Conservation (phyloP, 345 rosid genomes). For the Anastatica hierochuntica region DNA sequence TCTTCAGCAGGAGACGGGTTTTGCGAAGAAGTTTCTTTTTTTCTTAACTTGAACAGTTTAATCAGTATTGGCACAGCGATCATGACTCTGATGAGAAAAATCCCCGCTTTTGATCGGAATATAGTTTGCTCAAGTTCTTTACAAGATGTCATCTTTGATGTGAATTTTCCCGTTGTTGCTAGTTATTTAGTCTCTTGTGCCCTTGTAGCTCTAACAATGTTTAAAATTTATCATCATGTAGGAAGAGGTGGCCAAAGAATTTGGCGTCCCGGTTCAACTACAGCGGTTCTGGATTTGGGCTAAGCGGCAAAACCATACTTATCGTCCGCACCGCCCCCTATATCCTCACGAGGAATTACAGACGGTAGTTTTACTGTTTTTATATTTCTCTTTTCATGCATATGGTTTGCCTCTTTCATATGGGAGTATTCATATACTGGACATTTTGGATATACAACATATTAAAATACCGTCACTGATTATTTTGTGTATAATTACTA, state of each 20-base stretch:
- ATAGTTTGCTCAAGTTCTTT: too few relatives aligned
- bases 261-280: slow-evolving; percentile 74
- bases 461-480: not conserved
- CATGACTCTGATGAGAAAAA: slow-evolving; percentile 1
- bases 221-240: slow-evolving; percentile 22
- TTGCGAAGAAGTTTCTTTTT: not conserved
- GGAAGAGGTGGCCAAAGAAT: slow-evolving; percentile 97
- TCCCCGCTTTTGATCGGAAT: not conserved
- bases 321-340: slow-evolving; percentile 88
- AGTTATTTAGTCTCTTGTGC: not conserved
- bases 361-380: slow-evolving; percentile 36
- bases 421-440: not conserved
- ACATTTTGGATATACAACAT: not conserved
- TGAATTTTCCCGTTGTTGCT: not conserved
- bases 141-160: not conserved
- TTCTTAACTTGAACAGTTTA: not conserved
- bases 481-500: not conserved
- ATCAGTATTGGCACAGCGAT: not conserved
- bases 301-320: slow-evolving; percentile 92
- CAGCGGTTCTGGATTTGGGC: slow-evolving; percentile 98
- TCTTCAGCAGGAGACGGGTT: not conserved
- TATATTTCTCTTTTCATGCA: not conserved
- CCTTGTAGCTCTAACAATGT: not conserved
- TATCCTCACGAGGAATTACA: slow-evolving; percentile 77
- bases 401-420: slow-evolving; percentile 3